These are phyloP conservation scores for Quercus phellos DNA, from an alignment of 331 rosid species.

Conservation along the genomic window DNA sequence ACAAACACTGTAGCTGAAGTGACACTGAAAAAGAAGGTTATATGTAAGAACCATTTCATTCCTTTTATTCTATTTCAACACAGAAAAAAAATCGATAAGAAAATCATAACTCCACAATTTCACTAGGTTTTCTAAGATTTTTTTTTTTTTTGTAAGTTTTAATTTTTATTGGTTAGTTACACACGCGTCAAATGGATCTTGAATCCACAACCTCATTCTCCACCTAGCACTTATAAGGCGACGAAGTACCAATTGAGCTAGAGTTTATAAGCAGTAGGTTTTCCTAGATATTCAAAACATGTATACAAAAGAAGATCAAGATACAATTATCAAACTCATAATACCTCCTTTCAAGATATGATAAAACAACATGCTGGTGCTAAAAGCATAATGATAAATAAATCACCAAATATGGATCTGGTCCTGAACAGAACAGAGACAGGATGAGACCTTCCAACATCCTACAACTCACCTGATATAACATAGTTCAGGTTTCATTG, in stretches of 20 bases:
- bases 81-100: background rate
- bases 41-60: background rate
- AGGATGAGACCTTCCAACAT: background rate
- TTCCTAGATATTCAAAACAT: background rate
- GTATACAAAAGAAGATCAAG: background rate
- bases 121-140: background rate
- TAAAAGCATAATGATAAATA: background rate
- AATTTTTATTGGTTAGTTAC: too few species aligned
- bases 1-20: constrained; percentile 81
- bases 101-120: background rate
- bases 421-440: background rate
- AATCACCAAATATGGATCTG: background rate
- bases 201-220: too few species aligned
- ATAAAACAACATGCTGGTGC: background rate
- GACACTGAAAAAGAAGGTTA: constrained; percentile 53
- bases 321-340: background rate
- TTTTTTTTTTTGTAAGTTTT: too few species aligned
- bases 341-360: background rate
- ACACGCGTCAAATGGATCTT: too few species aligned
- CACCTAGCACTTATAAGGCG: too few species aligned
- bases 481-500: background rate
- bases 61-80: constrained; percentile 5
- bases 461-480: background rate
- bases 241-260: too few species aligned
- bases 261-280: too few species aligned